Conservation (phyloP, 257 asterid species). For the Gardenia jasminoides region DNA sequence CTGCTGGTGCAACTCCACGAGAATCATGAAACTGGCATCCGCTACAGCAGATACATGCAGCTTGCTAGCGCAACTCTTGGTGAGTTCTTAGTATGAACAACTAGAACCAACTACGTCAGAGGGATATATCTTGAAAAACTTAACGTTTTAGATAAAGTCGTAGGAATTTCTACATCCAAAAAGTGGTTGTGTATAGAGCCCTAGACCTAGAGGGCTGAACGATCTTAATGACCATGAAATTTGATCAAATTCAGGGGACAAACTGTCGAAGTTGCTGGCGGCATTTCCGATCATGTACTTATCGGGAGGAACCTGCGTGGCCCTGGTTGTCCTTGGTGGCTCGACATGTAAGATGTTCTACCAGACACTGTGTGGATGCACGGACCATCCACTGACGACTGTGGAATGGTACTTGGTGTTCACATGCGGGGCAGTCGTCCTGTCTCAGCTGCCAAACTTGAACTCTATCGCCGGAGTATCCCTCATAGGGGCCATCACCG, state of each 20-base stretch:
- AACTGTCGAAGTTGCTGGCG: conserved; percentile 26
- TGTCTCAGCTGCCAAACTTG: conserved; percentile 87
- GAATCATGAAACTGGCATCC: conserved; percentile 61
- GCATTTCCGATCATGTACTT: conserved; percentile 66
- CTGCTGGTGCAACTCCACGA: conserved; percentile 84
- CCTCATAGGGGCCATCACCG: conserved; percentile 72
- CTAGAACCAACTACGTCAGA: not conserved
- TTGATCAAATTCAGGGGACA: conserved; percentile 28
- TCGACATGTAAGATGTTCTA: conserved; percentile 58
- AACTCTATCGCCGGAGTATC: conserved; percentile 94
- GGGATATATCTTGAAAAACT: too few relatives aligned
- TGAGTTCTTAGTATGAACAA: conserved; percentile 2
- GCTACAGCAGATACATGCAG: conserved; percentile 90
- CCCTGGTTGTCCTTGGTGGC: conserved; percentile 78
- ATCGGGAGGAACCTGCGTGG: conserved; percentile 82
- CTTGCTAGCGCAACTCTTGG: conserved; percentile 79
- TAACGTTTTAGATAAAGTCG: not conserved
- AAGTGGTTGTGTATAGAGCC: not conserved
- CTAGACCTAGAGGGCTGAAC: not conserved
- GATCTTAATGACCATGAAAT: not conserved
- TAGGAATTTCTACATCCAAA: not conserved
- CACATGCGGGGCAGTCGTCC: conserved; percentile 68
- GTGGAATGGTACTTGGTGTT: conserved; percentile 90
- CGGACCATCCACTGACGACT: conserved; percentile 49
- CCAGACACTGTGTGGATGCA: conserved; percentile 68